Evolutionary conservation across 2,329 filamentous ascomycete genomes (phyloP).

Genomic region (Ceratocystis papillata): DNA sequence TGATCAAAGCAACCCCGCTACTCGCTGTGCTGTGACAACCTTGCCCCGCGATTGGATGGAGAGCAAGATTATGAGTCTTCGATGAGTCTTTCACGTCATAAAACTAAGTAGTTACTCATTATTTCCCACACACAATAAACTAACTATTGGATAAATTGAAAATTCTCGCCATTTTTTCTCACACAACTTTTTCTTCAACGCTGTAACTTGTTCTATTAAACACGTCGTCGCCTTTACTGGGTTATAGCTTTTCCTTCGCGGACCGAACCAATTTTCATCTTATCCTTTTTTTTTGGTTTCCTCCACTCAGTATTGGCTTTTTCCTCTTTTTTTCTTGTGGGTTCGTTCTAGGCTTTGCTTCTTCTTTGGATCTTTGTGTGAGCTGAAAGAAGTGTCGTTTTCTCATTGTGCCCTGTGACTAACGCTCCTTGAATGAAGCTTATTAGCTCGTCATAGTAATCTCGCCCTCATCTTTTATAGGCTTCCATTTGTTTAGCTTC

Average conservation of each 20-base stretch:
- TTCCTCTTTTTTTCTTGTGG: neutral
- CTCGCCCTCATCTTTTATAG: neutral
- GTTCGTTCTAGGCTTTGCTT: neutral
- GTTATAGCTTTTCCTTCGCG: neutral
- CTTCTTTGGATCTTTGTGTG: neutral
- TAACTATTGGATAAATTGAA: neutral
- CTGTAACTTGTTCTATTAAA: too few species aligned
- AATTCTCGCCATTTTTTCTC: neutral
- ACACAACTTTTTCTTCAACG: neutral
- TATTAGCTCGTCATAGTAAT: neutral
- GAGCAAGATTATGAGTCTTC: conserved; percentile 1
- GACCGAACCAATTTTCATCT: neutral
- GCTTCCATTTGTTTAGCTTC: neutral
- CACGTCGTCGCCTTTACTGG: too few species aligned
- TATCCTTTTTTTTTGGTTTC: conserved; percentile 9
- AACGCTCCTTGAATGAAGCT: neutral
- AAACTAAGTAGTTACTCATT: neutral
- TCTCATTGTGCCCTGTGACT: neutral
- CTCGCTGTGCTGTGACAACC: neutral
- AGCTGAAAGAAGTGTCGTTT: neutral
- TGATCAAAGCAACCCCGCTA: neutral
- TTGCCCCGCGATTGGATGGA: conserved; percentile 10
- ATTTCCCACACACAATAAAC: neutral
- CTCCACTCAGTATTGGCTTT: neutral
- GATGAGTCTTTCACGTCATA: conserved; percentile 7